Conservation (phyloP, 768 basidiomycete species). For the Ramaria sp. region DNA sequence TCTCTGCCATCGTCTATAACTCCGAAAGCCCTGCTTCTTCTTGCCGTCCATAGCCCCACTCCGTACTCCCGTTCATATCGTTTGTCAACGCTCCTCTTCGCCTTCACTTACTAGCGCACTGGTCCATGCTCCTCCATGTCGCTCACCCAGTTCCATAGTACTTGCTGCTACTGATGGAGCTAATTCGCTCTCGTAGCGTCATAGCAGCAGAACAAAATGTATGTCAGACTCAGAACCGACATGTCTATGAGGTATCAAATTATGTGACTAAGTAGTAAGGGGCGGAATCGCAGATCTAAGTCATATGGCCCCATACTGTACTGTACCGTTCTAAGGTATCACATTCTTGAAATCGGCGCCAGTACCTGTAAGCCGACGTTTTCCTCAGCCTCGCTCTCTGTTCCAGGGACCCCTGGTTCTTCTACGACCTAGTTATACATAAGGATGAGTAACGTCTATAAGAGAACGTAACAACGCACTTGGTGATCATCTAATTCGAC, state of each 20-base stretch:
- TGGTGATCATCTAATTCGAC: constrained; percentile 43
- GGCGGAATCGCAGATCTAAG: not conserved
- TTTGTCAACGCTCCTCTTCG: not conserved
- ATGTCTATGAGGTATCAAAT: not conserved
- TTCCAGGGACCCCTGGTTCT: constrained; percentile 59
- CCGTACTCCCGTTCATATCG: not conserved
- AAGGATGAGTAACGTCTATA: not conserved
- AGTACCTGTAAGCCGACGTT: constrained; percentile 41
- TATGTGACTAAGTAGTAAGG: not conserved
- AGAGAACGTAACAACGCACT: constrained; percentile 9
- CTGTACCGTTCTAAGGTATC: not conserved
- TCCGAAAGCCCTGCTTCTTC: not conserved
- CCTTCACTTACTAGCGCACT: not conserved
- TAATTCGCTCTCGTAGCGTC: not conserved
- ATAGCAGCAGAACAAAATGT: constrained; percentile 1
- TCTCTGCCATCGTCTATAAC: not conserved
- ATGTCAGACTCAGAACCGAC: not conserved
- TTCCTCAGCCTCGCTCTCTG: constrained; percentile 47
- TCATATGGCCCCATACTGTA: not conserved
- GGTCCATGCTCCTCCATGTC: not conserved
- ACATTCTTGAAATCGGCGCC: not conserved
- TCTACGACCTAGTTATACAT: constrained; percentile 45
- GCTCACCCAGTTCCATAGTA: not conserved
- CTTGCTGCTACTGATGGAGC: not conserved
- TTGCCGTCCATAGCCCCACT: not conserved